phyloP scores from a whole-genome alignment of 306 rosid species.

The Gastrolobium bilobum region DNA sequence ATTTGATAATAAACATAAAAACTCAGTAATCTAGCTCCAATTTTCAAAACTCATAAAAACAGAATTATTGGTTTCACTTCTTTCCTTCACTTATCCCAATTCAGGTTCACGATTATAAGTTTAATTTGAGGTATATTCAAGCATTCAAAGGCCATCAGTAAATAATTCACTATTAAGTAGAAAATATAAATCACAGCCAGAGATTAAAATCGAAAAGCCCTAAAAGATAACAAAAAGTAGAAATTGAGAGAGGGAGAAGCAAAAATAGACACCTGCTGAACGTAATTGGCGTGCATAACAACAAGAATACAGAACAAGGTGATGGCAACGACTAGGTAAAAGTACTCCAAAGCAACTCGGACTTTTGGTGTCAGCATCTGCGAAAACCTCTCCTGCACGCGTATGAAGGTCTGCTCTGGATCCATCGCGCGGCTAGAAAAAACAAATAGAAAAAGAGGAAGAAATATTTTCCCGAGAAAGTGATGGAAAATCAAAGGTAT shows the following conservation, averaged over 20 bases:
- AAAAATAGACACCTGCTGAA: conserved; percentile 75
- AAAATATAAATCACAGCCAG: not conserved
- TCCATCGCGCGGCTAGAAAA: conserved; percentile 63
- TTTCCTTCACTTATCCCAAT: not conserved
- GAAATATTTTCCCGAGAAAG: conserved; percentile 46
- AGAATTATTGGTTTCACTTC: not conserved
- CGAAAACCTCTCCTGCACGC: conserved; percentile 94
- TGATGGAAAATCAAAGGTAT: conserved; percentile 39
- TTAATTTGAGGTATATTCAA: conserved; percentile 3
- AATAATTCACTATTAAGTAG: not conserved
- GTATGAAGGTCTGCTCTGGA: conserved; percentile 96
- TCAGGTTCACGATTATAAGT: conserved; percentile 8
- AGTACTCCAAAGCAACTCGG: conserved; percentile 88
- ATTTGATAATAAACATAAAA: not conserved
- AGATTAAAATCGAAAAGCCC: conserved; percentile 49
- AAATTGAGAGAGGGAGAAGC: conserved; percentile 28
- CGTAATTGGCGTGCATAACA: conserved; percentile 99
- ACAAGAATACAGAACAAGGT: conserved; percentile 93
- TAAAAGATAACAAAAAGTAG: conserved; percentile 16
- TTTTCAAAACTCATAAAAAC: not conserved
- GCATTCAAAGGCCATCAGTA: not conserved
- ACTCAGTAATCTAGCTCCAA: not conserved
- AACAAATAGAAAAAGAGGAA: not conserved
- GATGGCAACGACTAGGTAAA: conserved; percentile 78
- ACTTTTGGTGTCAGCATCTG: conserved; percentile 92